Percentiles rank a stretch among this genome's conserved stretches.
These are phyloP conservation scores for Solanum paucissectum DNA, from an alignment of 257 asterid genomes.

Conservation along the genomic window DNA sequence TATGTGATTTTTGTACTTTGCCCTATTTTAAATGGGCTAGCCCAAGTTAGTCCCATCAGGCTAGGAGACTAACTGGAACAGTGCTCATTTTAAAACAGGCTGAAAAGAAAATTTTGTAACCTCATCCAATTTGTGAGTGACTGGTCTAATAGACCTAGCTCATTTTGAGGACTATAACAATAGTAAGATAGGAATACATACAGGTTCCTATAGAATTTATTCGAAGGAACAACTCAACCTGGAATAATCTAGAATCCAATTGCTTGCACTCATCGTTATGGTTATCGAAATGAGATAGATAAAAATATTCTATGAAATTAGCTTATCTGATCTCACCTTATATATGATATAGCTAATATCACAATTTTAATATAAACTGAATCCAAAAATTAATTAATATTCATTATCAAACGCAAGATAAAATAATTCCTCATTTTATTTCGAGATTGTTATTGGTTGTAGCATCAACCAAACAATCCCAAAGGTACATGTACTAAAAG, in stretches of 20 bases:
- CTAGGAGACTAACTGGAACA: background rate
- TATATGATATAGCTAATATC: background rate
- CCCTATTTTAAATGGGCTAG: no score
- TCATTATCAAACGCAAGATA: background rate
- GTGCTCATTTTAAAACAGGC: background rate
- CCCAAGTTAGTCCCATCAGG: no score
- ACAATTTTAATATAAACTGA: background rate
- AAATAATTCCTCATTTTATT: background rate
- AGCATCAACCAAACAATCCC: background rate
- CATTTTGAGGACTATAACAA: background rate
- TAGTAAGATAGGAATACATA: background rate
- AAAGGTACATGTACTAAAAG: background rate
- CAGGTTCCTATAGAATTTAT: background rate
- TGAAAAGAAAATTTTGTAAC: background rate
- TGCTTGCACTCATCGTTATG: background rate
- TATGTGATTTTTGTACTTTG: no score
- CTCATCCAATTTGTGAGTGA: background rate
- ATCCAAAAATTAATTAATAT: background rate
- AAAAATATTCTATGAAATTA: background rate
- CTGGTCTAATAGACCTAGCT: background rate
- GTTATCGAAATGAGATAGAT: background rate
- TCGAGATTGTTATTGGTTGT: background rate
- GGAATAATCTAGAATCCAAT: background rate
- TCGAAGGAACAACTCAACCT: background rate
- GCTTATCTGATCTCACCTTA: background rate